Evolutionary conservation across 768 basidiomycete species (phyloP).

Genomic region (Pleurotus eryngii): DNA sequence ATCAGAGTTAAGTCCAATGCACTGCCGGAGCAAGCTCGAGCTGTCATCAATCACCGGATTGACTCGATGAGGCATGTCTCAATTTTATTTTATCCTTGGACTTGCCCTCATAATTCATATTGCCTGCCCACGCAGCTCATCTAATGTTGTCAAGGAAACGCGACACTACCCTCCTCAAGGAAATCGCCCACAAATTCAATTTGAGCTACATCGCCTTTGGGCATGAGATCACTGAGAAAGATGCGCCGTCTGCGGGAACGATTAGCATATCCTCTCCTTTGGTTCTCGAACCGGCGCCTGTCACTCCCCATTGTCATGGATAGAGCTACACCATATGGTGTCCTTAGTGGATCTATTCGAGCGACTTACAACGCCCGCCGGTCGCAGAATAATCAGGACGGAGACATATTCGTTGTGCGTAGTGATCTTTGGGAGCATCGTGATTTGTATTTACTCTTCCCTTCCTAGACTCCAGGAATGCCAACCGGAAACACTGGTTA

Average conservation of each 20-base stretch:
- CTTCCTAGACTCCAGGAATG: slow-evolving; percentile 50
- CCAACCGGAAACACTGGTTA: slow-evolving; percentile 58
- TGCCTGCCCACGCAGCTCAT: slow-evolving; percentile 30
- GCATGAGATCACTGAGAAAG: slow-evolving; percentile 26
- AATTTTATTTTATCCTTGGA: not conserved
- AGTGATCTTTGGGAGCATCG: not conserved
- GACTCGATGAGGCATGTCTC: slow-evolving; percentile 46
- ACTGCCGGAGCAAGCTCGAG: slow-evolving; percentile 70
- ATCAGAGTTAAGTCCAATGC: slow-evolving; percentile 67
- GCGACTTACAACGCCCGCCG: slow-evolving; percentile 54
- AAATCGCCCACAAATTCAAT: slow-evolving; percentile 50
- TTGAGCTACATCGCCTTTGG: slow-evolving; percentile 61
- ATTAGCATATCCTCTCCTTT: slow-evolving; percentile 49
- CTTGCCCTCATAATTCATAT: not conserved
- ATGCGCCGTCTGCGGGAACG: slow-evolving; percentile 36
- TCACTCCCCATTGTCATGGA: slow-evolving; percentile 45
- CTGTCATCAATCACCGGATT: slow-evolving; percentile 71
- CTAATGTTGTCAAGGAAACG: slow-evolving; percentile 41
- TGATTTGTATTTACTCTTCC: slow-evolving; percentile 22
- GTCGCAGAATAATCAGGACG: slow-evolving; percentile 10
- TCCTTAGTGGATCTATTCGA: slow-evolving; percentile 67
- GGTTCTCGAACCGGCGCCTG: slow-evolving; percentile 64
- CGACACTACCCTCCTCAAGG: slow-evolving; percentile 41
- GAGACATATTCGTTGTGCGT: not conserved
- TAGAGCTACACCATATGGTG: slow-evolving; percentile 40